phyloP scores from a whole-genome alignment of 257 asterid species.

The Plantago ovata region DNA sequence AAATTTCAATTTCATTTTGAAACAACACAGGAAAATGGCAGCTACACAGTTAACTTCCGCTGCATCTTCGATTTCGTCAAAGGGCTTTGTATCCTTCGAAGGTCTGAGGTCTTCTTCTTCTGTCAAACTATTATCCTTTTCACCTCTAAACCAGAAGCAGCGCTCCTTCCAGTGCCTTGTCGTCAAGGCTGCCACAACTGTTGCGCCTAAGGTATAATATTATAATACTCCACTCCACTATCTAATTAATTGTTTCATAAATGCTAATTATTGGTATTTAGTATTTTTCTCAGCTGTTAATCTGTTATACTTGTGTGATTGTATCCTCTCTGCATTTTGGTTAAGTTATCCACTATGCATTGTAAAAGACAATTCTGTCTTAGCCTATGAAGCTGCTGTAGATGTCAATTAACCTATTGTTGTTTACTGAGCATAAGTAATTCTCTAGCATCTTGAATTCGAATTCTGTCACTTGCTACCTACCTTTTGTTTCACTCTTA shows the following conservation, averaged over 20 bases:
- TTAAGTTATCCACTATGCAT: too few relatives aligned
- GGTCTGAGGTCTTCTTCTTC: slow-evolving; percentile 61
- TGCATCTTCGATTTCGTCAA: slow-evolving; percentile 68
- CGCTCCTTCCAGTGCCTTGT: slow-evolving; percentile 54
- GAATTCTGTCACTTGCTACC: too few relatives aligned
- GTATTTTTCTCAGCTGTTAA: too few relatives aligned
- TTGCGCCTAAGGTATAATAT: slow-evolving; percentile 84
- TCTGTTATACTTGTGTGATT: too few relatives aligned
- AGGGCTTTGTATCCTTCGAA: slow-evolving; percentile 70
- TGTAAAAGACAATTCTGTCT: too few relatives aligned
- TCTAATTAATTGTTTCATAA: too few relatives aligned
- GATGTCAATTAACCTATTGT: too few relatives aligned
- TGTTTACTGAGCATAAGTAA: background rate
- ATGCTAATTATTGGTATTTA: too few relatives aligned
- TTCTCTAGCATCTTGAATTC: background rate
- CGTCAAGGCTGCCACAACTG: slow-evolving; percentile 81
- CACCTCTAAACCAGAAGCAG: slow-evolving; percentile 44
- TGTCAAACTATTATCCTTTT: slow-evolving; percentile 41
- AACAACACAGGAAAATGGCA: slow-evolving; percentile 75
- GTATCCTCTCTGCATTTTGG: too few relatives aligned
- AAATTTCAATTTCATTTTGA: background rate
- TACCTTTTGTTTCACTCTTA: too few relatives aligned
- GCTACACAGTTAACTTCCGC: slow-evolving; percentile 60
- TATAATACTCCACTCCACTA: too few relatives aligned
- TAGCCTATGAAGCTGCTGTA: too few relatives aligned